phyloP scores from a whole-genome alignment of 2,329 filamentous ascomycete genomes.

The Diplodia intermedia region DNA sequence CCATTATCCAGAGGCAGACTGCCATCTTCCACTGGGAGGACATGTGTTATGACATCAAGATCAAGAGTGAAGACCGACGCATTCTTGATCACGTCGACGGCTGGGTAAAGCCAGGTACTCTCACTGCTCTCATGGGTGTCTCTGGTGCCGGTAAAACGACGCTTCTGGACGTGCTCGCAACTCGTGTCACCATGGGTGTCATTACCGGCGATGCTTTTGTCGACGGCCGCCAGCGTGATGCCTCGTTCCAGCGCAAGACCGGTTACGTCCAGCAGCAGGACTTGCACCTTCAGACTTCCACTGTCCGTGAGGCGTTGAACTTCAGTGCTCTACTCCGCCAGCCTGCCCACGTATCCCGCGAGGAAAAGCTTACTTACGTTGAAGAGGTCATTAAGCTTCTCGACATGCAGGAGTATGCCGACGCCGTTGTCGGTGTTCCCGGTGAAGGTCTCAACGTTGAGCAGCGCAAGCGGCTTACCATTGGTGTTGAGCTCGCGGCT shows the following conservation, averaged over 20 bases:
- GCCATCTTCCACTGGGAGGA: slow-evolving; percentile 82
- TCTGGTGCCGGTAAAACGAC: slow-evolving; percentile 86
- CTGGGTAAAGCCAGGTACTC: slow-evolving; percentile 85
- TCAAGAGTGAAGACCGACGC: slow-evolving; percentile 73
- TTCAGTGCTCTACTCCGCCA: slow-evolving; percentile 84
- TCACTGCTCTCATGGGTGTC: slow-evolving; percentile 78
- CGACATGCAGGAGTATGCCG: slow-evolving; percentile 85
- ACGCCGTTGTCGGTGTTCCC: slow-evolving; percentile 84
- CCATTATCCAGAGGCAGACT: slow-evolving; percentile 62
- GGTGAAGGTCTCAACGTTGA: slow-evolving; percentile 71
- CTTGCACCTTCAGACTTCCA: slow-evolving; percentile 78
- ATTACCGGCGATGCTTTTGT: slow-evolving; percentile 83
- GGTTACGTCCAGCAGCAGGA: slow-evolving; percentile 91
- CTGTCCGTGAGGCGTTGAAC: slow-evolving; percentile 80
- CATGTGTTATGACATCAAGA: slow-evolving; percentile 75
- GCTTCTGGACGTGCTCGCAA: slow-evolving; percentile 78
- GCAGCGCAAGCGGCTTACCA: slow-evolving; percentile 69
- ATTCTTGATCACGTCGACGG: slow-evolving; percentile 83
- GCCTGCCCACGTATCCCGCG: slow-evolving; percentile 68
- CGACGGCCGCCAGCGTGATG: slow-evolving; percentile 73
- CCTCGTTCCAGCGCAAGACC: slow-evolving; percentile 83
- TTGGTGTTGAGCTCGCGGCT: slow-evolving; percentile 57
- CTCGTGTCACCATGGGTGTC: slow-evolving; percentile 81
- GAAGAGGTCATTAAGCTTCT: slow-evolving; percentile 85
- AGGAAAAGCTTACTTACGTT: slow-evolving; percentile 82